phyloP scores from a whole-genome alignment of 441 rosid genomes.

The Erodium trifolium region DNA sequence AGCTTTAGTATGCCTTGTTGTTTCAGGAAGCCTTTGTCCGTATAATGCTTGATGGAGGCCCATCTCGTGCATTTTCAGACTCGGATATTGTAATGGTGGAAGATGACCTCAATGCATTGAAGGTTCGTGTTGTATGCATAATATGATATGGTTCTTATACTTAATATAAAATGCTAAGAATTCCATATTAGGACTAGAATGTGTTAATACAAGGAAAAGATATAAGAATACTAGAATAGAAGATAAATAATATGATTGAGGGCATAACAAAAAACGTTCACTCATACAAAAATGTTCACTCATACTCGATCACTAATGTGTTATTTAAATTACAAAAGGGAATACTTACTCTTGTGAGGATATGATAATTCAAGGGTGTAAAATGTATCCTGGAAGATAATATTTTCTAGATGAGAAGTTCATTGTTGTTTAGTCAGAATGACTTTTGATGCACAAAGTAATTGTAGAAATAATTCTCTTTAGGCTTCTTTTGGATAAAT shows the following conservation, averaged over 20 bases:
- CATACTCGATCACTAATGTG: neutral
- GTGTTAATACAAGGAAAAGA: neutral
- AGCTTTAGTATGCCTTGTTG: constrained; percentile 17
- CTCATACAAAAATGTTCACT: neutral
- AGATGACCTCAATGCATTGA: constrained; percentile 71
- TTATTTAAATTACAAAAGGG: neutral
- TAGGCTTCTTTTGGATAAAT: too few relatives aligned
- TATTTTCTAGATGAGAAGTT: neutral
- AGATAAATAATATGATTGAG: neutral
- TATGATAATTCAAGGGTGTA: neutral
- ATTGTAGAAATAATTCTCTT: too few relatives aligned
- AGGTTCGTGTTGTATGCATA: constrained; percentile 41
- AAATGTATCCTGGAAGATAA: neutral
- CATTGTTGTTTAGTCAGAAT: neutral
- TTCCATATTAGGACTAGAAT: constrained; percentile 6
- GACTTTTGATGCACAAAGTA: too few relatives aligned
- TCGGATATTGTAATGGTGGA: constrained; percentile 70
- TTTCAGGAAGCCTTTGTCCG: constrained; percentile 71
- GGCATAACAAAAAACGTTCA: neutral
- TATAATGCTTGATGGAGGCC: constrained; percentile 94
- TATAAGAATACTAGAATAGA: neutral
- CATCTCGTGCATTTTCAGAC: constrained; percentile 84
- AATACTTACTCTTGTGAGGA: neutral
- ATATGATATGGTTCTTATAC: too few relatives aligned
- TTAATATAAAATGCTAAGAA: neutral